phyloP scores from a whole-genome alignment of 495 filamentous ascomycete genomes.

The Hamigera avellanea region DNA sequence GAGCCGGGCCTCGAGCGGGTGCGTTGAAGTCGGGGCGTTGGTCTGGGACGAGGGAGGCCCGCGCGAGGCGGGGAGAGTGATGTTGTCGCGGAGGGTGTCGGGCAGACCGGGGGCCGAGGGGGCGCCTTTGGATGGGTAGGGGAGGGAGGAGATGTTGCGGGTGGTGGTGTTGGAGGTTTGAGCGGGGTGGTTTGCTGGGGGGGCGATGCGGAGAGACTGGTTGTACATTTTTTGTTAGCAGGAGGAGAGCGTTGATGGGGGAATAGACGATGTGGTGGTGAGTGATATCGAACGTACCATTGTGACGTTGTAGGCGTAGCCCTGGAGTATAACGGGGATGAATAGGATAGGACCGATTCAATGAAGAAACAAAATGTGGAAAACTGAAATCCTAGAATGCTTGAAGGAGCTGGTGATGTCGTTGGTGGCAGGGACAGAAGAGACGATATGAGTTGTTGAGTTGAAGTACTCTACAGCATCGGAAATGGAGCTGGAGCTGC shows the following conservation, averaged over 20 bases:
- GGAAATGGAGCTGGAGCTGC: constrained; percentile 4
- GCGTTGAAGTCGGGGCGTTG: constrained; percentile 44
- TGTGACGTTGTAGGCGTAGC: neutral
- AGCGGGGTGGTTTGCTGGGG: constrained; percentile 45
- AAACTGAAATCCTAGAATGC: too few relatives aligned
- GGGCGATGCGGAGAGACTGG: constrained; percentile 84
- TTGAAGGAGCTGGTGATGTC: too few relatives aligned
- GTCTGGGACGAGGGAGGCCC: constrained; percentile 34
- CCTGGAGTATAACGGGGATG: neutral
- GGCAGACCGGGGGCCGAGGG: constrained; percentile 85
- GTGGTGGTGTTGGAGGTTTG: constrained; percentile 46
- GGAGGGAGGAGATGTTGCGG: constrained; percentile 19
- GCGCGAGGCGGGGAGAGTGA: constrained; percentile 40
- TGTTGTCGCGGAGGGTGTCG: constrained; percentile 78
- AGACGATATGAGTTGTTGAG: too few relatives aligned
- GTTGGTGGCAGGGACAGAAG: too few relatives aligned
- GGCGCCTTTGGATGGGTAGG: constrained; percentile 45
- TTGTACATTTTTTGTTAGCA: constrained; percentile 9
- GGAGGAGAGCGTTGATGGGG: neutral
- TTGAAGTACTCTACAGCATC: too few relatives aligned
- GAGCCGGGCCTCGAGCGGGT: constrained; percentile 87
- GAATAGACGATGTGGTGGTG: too few relatives aligned
- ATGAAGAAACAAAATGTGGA: too few relatives aligned
- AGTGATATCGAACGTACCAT: neutral
- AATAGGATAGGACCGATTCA: constrained; percentile 3